phyloP scores from a whole-genome alignment of 2,329 filamentous ascomycete species.

The Penicillium sp. region DNA sequence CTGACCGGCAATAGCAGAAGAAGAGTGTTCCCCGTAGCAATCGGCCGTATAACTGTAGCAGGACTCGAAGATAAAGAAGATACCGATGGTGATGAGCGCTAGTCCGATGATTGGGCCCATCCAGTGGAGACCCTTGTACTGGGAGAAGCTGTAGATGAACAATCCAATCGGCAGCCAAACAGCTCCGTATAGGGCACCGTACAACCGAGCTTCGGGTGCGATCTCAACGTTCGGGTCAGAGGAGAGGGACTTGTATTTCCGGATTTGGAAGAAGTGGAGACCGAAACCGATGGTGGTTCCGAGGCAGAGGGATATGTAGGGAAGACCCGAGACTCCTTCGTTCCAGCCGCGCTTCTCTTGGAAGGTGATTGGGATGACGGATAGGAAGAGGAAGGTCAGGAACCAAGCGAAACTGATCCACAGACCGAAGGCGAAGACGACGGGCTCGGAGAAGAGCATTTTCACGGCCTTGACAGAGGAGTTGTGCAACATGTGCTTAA shows the following conservation, averaged over 20 bases:
- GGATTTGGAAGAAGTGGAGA: constrained; percentile 52
- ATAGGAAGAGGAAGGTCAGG: constrained; percentile 55
- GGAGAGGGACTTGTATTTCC: constrained; percentile 48
- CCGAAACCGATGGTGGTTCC: constrained; percentile 51
- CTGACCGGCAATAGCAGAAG: constrained; percentile 49
- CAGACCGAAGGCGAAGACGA: constrained; percentile 51
- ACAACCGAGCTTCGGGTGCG: constrained; percentile 49
- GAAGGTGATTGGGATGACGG: constrained; percentile 52
- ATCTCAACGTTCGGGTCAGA: constrained; percentile 32
- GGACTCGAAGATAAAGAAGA: constrained; percentile 50
- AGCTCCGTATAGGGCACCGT: constrained; percentile 50
- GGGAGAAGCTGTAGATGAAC: constrained; percentile 56
- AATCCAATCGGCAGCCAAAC: constrained; percentile 50
- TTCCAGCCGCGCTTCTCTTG: constrained; percentile 53
- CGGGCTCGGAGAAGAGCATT: constrained; percentile 51
- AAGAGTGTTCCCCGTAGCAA: constrained; percentile 49
- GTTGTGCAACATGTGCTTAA: constrained; percentile 42
- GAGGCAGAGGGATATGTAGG: constrained; percentile 52
- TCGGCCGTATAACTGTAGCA: constrained; percentile 53
- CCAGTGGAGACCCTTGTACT: constrained; percentile 51
- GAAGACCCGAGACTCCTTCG: constrained; percentile 51
- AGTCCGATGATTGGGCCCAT: constrained; percentile 51
- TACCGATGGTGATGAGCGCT: constrained; percentile 52
- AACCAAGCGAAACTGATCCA: constrained; percentile 56
- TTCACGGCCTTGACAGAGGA: constrained; percentile 54